Conservation (phyloP, 2,329 filamentous ascomycete genomes). For the Fusarium albosuccineum region DNA sequence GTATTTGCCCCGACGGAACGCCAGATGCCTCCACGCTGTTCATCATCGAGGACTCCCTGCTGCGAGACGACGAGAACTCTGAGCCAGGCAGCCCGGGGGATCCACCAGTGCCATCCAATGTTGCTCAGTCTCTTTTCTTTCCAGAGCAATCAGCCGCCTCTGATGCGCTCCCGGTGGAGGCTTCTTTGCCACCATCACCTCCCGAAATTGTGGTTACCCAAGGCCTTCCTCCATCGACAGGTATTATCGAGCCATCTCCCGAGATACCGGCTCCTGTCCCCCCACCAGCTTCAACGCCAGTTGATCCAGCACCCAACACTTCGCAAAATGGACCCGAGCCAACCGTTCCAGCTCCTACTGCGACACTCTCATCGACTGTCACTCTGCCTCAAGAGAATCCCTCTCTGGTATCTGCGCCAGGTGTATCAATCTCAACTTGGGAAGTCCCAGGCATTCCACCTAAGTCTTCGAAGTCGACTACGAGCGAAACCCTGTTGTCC, state of each 20-base stretch:
- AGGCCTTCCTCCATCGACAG: not conserved
- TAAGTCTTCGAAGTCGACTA: not conserved
- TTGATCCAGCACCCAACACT: not conserved
- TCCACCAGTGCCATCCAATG: slow-evolving; percentile 4
- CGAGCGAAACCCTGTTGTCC: slow-evolving; percentile 26
- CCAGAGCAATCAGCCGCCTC: slow-evolving; percentile 22
- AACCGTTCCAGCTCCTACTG: not conserved
- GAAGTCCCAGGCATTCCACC: slow-evolving; percentile 3
- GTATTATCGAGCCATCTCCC: not conserved
- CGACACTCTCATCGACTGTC: slow-evolving; percentile 10
- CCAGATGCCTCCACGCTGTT: slow-evolving; percentile 52
- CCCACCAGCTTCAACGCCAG: not conserved
- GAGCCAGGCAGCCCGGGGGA: slow-evolving; percentile 19
- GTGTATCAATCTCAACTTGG: slow-evolving; percentile 2
- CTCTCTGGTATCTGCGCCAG: not conserved
- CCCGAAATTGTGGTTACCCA: slow-evolving; percentile 3
- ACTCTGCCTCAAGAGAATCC: slow-evolving; percentile 5
- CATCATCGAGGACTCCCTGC: slow-evolving; percentile 32
- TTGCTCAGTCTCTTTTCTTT: not conserved
- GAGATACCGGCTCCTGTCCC: not conserved
- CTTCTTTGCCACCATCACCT: slow-evolving; percentile 5
- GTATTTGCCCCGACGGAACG: slow-evolving; percentile 45
- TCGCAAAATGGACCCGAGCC: not conserved
- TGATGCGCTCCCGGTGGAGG: slow-evolving; percentile 5
- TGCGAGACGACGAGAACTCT: slow-evolving; percentile 19